phyloP scores from a whole-genome alignment of 768 basidiomycete genomes.

The Termitomyces sp. region DNA sequence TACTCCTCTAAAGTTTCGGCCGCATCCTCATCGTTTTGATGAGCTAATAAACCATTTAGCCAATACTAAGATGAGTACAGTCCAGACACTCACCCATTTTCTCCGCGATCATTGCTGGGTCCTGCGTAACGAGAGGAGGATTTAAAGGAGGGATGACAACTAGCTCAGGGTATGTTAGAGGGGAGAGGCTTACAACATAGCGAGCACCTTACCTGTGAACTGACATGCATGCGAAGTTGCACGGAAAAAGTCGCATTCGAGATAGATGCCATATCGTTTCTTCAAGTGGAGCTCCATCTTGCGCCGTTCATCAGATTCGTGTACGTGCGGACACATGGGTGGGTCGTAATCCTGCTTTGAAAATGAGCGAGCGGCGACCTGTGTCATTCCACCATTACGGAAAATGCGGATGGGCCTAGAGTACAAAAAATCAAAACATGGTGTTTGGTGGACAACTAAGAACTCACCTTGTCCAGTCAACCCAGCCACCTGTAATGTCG shows the following conservation, averaged over 20 bases:
- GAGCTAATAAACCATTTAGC: neutral
- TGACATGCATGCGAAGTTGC: constrained; percentile 3
- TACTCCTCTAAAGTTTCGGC: neutral
- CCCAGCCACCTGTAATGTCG: neutral
- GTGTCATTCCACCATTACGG: neutral
- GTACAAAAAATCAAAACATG: no score
- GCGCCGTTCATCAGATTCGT: neutral
- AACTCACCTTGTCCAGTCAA: neutral
- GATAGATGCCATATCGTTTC: neutral
- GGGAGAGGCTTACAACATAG: no score
- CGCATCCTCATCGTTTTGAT: neutral
- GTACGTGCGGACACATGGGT: neutral
- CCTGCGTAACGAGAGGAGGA: neutral
- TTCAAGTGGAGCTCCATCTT: constrained; percentile 2
- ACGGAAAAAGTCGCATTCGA: neutral
- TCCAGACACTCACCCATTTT: neutral
- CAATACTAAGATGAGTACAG: no score
- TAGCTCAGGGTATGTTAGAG: no score
- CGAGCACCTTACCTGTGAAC: constrained; percentile 1
- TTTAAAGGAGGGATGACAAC: neutral
- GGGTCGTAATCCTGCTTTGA: neutral
- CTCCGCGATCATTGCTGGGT: neutral
- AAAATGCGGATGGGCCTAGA: neutral
- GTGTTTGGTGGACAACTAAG: no score
- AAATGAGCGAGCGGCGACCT: neutral